Evolutionary conservation across 768 basidiomycete genomes (phyloP).

Genomic region (Phlegmacium glaucopus): DNA sequence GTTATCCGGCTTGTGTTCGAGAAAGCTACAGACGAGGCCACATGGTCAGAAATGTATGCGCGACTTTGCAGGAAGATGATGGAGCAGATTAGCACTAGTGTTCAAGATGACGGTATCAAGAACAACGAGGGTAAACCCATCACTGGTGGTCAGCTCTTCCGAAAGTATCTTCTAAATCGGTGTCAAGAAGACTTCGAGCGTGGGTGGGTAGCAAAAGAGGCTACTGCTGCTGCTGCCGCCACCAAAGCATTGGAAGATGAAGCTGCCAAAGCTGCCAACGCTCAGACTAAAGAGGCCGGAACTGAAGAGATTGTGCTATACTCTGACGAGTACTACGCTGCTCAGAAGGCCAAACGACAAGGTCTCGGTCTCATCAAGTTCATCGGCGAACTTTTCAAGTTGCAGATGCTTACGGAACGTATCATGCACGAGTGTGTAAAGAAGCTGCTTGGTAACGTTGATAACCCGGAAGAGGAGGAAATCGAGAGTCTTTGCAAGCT

Average conservation of each 20-base stretch:
- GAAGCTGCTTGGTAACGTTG: constrained; percentile 89
- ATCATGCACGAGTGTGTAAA: constrained; percentile 99
- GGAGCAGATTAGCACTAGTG: constrained; percentile 85
- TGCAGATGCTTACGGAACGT: constrained; percentile 97
- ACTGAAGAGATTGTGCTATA: constrained; percentile 69
- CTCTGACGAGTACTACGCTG: constrained; percentile 94
- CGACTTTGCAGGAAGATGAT: constrained; percentile 93
- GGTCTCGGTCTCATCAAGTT: constrained; percentile 97
- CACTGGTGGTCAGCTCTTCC: constrained; percentile 90
- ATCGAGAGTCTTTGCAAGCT: constrained; percentile 96
- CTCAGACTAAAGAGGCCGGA: constrained; percentile 44
- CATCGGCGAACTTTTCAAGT: constrained; percentile 97
- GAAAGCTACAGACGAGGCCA: constrained; percentile 94
- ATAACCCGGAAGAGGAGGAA: constrained; percentile 96
- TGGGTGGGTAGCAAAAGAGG: constrained; percentile 89
- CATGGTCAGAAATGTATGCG: constrained; percentile 98
- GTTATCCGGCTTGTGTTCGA: constrained; percentile 97
- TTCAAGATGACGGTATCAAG: constrained; percentile 86
- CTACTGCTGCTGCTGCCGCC: constrained; percentile 82
- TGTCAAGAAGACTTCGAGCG: constrained; percentile 98
- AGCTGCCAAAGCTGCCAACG: constrained; percentile 67
- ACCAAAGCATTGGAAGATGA: constrained; percentile 84
- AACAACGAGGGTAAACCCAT: constrained; percentile 84
- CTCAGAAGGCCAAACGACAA: constrained; percentile 95
- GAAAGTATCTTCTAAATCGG: constrained; percentile 93